Evolutionary conservation across 1,284 basidiomycete genomes (phyloP).

Genomic region (Ceratobasidium sp.): DNA sequence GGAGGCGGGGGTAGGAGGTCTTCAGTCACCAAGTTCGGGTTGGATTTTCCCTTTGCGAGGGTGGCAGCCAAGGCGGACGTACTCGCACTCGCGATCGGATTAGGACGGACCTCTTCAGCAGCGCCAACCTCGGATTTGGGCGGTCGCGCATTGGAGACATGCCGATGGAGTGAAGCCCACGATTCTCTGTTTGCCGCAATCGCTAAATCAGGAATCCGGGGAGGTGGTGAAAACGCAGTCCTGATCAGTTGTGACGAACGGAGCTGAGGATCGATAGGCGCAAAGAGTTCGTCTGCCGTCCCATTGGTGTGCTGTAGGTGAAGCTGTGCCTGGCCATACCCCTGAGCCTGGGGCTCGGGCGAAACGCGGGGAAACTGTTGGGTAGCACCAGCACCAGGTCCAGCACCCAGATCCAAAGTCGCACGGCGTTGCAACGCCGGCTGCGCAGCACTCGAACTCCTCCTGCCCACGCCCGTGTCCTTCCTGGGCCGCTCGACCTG

Average conservation of each 20-base stretch:
- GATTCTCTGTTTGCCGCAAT: conserved; percentile 8
- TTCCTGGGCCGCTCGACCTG: conserved; percentile 28
- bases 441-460: conserved; percentile 2
- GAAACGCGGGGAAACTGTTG: background rate
- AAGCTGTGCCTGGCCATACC: background rate
- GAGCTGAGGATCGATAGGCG: conserved; percentile 19
- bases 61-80: background rate
- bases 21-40: background rate
- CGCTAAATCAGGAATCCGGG: conserved; percentile 30
- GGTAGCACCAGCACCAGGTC: background rate
- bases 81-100: background rate
- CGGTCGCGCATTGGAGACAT: conserved; percentile 26
- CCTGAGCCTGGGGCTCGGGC: conserved; percentile 4
- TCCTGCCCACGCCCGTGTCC: background rate
- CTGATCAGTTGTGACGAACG: conserved; percentile 34
- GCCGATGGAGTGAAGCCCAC: conserved; percentile 11
- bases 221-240: conserved; percentile 25
- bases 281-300: conserved; percentile 11
- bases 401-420: conserved; percentile 29
- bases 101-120: background rate
- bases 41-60: background rate
- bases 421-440: conserved; percentile 13
- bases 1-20: conserved; percentile 24
- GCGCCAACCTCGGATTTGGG: conserved; percentile 17
- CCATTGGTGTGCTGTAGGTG: background rate